Evolutionary conservation across 768 basidiomycete genomes (phyloP), one percentile per base, ranked within the genome.

Genomic region (Gloeostereum incarnatum): DNA sequence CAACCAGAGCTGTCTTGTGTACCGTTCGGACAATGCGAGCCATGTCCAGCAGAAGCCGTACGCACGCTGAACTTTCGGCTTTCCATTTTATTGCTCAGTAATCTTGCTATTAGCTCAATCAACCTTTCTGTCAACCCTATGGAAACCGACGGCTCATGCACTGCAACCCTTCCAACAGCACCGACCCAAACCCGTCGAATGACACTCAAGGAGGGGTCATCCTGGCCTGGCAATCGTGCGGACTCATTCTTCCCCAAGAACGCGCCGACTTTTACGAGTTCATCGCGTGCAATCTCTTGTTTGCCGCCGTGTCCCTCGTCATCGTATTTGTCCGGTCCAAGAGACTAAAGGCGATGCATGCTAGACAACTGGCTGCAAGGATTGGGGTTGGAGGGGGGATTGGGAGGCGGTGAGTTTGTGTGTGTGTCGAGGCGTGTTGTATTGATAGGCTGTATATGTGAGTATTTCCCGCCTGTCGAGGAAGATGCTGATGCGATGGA

Each of bases 51-150:
- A 6, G 73, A 75, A 42, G 62, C 69, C 13, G 81, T 84, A 49
- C 37, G 74, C 64, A n/a, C n/a, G n/a, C 29, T 26, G 39, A 46
- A 31, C 23, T 23, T 20, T 16, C 5, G 4, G 22, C 43, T 23
- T 35, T 35, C n/a, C 18, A 17, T n/a, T 10, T 26, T 19, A 26
- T 31, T 38, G 27, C 37, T 40, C 32, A 33, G 19, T 26, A 25
- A 45, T 22, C 11, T 19, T 35, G 21, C n/a, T 39, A 24, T 6
- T 45, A 93, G 90, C 64, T 87, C 23, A 65, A 79, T 49, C 77
- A 92, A 62, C 91, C 92, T 2, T 94, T 85, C 58, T 97, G 92
- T 60, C 79, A 87, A 52, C 92, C 93, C n/a, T 94, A 91, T 53
- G 93, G 93, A 36, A 93, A 93, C 59, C 78, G 93, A 17, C 78